phyloP scores from a whole-genome alignment of 495 filamentous ascomycete genomes.

The Daldinia vernicosa region DNA sequence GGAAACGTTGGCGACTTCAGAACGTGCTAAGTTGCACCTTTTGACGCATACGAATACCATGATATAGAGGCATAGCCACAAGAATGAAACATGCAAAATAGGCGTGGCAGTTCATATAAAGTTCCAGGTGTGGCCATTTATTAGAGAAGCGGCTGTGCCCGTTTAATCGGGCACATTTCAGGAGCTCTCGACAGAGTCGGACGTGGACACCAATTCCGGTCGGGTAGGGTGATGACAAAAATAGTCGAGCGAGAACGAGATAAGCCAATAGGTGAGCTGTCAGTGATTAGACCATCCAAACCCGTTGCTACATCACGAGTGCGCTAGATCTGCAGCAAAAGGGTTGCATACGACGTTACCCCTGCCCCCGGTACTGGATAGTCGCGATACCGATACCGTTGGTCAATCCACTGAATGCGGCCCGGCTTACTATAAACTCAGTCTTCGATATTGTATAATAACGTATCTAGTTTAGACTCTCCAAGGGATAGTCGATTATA shows the following conservation, averaged over 20 bases:
- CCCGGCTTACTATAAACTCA: neutral
- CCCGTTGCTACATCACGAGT: constrained; percentile 28
- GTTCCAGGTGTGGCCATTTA: constrained; percentile 3
- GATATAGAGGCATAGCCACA: neutral
- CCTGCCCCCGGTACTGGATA: constrained; percentile 9
- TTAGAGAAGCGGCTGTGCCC: constrained; percentile 20
- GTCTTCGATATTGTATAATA: neutral
- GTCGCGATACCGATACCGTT: constrained; percentile 22
- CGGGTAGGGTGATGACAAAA: constrained; percentile 28
- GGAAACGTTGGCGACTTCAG: neutral
- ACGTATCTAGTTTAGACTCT: neutral
- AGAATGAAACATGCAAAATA: constrained; percentile 10
- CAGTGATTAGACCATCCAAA: constrained; percentile 17
- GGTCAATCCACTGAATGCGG: neutral
- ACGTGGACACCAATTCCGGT: constrained; percentile 28
- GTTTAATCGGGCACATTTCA: constrained; percentile 13
- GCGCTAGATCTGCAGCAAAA: constrained; percentile 25
- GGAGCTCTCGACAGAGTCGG: constrained; percentile 26
- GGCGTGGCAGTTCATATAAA: constrained; percentile 15
- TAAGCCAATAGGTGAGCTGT: constrained; percentile 12
- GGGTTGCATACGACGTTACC: constrained; percentile 30
- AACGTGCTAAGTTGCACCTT: neutral
- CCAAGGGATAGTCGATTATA: neutral
- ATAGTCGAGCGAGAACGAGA: constrained; percentile 24
- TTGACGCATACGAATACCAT: constrained; percentile 9